Percentiles rank a stretch among this genome's conserved stretches.
phyloP scores from a whole-genome alignment of 164 flowering plant species.

The Annona squamosa region DNA sequence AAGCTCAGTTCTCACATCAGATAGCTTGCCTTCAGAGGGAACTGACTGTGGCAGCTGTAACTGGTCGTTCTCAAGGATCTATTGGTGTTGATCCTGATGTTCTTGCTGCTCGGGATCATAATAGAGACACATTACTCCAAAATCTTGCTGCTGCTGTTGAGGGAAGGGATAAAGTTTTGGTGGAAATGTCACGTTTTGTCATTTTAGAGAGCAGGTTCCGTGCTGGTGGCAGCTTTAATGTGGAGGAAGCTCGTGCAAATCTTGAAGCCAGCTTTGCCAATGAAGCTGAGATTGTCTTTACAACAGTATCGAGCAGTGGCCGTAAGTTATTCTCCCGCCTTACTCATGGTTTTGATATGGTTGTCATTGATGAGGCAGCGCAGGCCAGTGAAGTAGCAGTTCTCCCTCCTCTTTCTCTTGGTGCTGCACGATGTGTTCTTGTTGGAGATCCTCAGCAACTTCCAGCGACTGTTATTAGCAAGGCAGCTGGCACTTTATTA shows the following conservation, averaged over 20 bases:
- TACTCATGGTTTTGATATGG: slow-evolving; percentile 97
- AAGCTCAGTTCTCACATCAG: slow-evolving; percentile 61
- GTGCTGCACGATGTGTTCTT: slow-evolving; percentile 96
- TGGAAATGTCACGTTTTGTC: slow-evolving; percentile 78
- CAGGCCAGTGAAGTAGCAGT: slow-evolving; percentile 93
- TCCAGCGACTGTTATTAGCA: slow-evolving; percentile 96
- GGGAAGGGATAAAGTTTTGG: slow-evolving; percentile 72
- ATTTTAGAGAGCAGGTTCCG: slow-evolving; percentile 74
- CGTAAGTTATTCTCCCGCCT: slow-evolving; percentile 88
- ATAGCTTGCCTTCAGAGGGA: slow-evolving; percentile 67
- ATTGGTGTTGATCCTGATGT: slow-evolving; percentile 96
- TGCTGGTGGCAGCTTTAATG: slow-evolving; percentile 53
- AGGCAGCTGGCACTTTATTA: slow-evolving; percentile 85
- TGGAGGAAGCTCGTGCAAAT: slow-evolving; percentile 85
- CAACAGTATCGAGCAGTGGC: slow-evolving; percentile 95
- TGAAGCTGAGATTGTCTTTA: slow-evolving; percentile 97
- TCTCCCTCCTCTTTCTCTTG: slow-evolving; percentile 89
- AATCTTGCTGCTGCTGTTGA: slow-evolving; percentile 89
- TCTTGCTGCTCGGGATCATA: slow-evolving; percentile 79
- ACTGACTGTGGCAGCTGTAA: slow-evolving; percentile 65
- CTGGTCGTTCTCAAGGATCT: slow-evolving; percentile 82
- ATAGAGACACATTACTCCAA: slow-evolving; percentile 68
- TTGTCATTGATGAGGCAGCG: slow-evolving; percentile 96
- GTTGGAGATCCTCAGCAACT: slow-evolving; percentile 99
- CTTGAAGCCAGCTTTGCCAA: slow-evolving; percentile 98